Conservation (phyloP, 2,329 filamentous ascomycete species). For the Diaporthe sp. region DNA sequence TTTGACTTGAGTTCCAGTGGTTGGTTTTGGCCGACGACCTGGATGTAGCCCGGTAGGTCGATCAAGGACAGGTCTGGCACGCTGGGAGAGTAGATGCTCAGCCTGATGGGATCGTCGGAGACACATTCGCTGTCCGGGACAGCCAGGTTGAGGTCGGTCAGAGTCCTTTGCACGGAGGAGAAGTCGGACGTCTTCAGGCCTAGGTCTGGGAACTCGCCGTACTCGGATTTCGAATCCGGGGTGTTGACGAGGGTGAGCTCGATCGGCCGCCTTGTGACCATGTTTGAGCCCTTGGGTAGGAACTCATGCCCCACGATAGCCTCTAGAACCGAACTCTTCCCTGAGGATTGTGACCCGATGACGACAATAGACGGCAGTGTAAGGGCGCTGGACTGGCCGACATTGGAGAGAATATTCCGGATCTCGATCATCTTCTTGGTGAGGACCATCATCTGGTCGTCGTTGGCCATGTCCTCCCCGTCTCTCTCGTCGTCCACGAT, state of each 20-base stretch:
- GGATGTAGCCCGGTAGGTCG: slow-evolving; percentile 96
- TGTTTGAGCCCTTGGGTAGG: slow-evolving; percentile 96
- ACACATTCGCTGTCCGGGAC: slow-evolving; percentile 93
- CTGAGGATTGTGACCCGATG: slow-evolving; percentile 97
- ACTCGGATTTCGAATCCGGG: slow-evolving; percentile 85
- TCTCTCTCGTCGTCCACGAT: slow-evolving; percentile 71
- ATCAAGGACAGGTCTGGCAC: slow-evolving; percentile 96
- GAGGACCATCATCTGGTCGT: slow-evolving; percentile 99
- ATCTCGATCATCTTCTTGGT: slow-evolving; percentile 99
- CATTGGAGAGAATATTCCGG: slow-evolving; percentile 86
- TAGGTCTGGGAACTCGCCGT: slow-evolving; percentile 94
- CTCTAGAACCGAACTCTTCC: slow-evolving; percentile 96
- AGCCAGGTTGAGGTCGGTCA: slow-evolving; percentile 94
- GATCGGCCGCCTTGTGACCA: slow-evolving; percentile 96
- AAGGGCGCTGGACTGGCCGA: slow-evolving; percentile 90
- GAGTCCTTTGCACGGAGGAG: slow-evolving; percentile 87
- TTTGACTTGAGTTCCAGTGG: slow-evolving; percentile 93
- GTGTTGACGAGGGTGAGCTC: slow-evolving; percentile 97
- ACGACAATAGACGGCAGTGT: slow-evolving; percentile 98
- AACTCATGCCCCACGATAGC: slow-evolving; percentile 99
- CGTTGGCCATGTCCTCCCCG: slow-evolving; percentile 76
- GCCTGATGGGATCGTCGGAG: slow-evolving; percentile 94
- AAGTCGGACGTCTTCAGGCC: slow-evolving; percentile 93
- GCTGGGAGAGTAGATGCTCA: slow-evolving; percentile 94
- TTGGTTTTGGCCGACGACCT: slow-evolving; percentile 91